Conservation (phyloP, 2,329 filamentous ascomycete species). For the Alternaria triticina region DNA sequence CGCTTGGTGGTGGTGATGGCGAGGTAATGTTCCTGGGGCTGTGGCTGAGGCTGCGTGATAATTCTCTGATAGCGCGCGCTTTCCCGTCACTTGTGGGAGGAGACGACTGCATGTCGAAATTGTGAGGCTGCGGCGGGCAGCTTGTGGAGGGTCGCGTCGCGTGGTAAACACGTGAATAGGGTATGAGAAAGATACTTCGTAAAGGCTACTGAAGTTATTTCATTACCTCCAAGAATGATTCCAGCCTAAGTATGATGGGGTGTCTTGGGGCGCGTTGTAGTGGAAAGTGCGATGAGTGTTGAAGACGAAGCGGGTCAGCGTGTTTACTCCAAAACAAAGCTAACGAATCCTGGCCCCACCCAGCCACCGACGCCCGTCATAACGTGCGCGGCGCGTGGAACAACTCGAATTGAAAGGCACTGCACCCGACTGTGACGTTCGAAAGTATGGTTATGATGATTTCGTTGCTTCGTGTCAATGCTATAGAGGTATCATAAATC, state of each 20-base stretch:
- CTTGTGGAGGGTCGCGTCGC: conserved; percentile 35
- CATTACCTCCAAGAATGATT: conserved; percentile 22
- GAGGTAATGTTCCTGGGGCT: conserved; percentile 41
- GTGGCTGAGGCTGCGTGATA: conserved; percentile 45
- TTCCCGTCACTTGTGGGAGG: conserved; percentile 46
- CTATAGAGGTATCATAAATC: conserved; percentile 14
- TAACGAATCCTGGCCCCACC: conserved; percentile 19
- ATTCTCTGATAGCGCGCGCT: conserved; percentile 46
- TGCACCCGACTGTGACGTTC: neutral
- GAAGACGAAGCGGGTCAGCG: conserved; percentile 26
- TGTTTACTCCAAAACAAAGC: conserved; percentile 28
- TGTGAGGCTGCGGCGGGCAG: conserved; percentile 27
- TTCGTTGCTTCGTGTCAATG: neutral
- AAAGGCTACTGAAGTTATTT: conserved; percentile 24
- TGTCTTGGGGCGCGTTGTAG: conserved; percentile 16
- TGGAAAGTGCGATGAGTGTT: conserved; percentile 42
- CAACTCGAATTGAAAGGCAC: neutral
- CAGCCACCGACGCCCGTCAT: neutral
- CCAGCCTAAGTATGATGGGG: conserved; percentile 26
- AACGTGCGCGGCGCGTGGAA: neutral
- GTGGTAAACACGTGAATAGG: conserved; percentile 36
- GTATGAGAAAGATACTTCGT: conserved; percentile 38
- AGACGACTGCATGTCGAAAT: conserved; percentile 44
- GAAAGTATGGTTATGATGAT: neutral
- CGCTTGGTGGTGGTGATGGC: conserved; percentile 38